Evolutionary conservation across 768 basidiomycete species (phyloP).

Genomic region (Boletus sp.): DNA sequence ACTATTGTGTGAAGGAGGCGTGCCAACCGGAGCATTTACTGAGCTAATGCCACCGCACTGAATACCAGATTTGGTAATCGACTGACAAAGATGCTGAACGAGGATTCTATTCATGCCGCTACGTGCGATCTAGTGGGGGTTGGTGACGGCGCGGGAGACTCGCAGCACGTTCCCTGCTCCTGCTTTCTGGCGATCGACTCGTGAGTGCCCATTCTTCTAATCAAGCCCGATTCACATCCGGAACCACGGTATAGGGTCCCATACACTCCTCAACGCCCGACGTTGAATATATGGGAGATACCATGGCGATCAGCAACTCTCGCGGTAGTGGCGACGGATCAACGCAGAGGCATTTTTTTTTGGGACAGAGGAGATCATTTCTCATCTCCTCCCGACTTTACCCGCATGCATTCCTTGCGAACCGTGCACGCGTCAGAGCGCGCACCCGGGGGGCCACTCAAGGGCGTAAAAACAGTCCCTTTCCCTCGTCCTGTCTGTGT

Average conservation of each 20-base stretch:
- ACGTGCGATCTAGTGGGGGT: no score
- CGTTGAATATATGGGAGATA: no score
- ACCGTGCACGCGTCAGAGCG: neutral
- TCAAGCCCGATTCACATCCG: neutral
- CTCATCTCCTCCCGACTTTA: neutral
- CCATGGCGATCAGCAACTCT: no score
- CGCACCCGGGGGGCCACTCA: neutral
- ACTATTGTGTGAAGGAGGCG: no score
- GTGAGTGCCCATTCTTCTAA: neutral
- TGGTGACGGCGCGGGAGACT: no score
- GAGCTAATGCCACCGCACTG: no score
- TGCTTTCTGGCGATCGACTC: neutral
- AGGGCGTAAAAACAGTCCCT: neutral
- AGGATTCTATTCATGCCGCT: no score
- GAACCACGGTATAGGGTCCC: neutral
- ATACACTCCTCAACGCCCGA: no score
- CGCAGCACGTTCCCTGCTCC: no score
- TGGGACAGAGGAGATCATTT: neutral
- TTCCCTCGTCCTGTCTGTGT: neutral
- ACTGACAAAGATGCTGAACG: no score
- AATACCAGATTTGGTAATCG: no score
- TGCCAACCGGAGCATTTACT: no score
- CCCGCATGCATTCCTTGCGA: neutral
- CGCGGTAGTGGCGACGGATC: neutral
- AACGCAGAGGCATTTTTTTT: neutral